These are phyloP conservation scores for Trypanosomatidae sp. DNA, from an alignment of 208 protist genomes.

Conservation along the genomic window DNA sequence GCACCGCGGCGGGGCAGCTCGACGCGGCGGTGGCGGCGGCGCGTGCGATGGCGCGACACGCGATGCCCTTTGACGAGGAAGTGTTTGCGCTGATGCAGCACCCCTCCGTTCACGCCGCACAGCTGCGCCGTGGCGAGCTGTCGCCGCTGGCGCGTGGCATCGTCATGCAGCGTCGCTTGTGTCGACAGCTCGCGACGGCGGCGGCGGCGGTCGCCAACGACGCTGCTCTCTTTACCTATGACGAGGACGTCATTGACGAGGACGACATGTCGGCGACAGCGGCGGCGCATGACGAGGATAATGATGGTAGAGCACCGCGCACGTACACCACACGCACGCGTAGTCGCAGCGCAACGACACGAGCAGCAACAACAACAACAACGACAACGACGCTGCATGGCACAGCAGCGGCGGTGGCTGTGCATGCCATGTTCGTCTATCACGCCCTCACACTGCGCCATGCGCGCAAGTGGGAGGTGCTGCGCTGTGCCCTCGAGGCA, in stretches of 20 bases:
- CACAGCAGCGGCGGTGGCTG: conserved; percentile 18
- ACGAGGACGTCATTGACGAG: no score
- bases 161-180: conserved; percentile 55
- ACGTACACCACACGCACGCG: no score
- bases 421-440: conserved; percentile 78
- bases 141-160: conserved; percentile 31
- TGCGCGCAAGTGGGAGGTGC: conserved; percentile 64
- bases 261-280: no score
- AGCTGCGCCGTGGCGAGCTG: conserved; percentile 6
- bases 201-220: conserved; percentile 2
- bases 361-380: no score
- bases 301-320: no score
- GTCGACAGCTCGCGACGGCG: conserved; percentile 14
- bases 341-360: no score
- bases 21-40: conserved; percentile 31
- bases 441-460: conserved; percentile 65
- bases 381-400: no score
- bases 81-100: conserved; percentile 72
- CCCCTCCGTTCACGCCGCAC: conserved; percentile 36
- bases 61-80: conserved; percentile 36
- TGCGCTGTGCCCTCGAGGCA: conserved; percentile 13
- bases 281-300: no score
- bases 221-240: no score
- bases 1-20: conserved; percentile 38
- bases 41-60: conserved; percentile 27